A percentile compares a stretch with the other conserved stretches of the same genome.
Evolutionary conservation across 2,329 filamentous ascomycete species (phyloP).

Genomic region (Epichloe baconii): DNA sequence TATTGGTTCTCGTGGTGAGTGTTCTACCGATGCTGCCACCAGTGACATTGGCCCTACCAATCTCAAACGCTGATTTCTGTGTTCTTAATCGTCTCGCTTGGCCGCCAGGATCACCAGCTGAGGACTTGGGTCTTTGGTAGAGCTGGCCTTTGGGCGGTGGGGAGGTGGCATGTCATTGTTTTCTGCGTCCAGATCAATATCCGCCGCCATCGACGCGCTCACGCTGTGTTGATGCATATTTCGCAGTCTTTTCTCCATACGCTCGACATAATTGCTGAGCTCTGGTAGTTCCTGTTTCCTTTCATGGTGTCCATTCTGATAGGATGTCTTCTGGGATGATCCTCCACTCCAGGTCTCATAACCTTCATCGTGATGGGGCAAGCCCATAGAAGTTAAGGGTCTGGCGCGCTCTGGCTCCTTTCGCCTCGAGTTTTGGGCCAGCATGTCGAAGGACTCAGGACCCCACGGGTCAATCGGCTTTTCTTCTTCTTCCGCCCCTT

Average conservation of each 20-base stretch:
- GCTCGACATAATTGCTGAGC: slow-evolving; percentile 74
- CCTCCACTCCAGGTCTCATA: slow-evolving; percentile 45
- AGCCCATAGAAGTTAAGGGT: slow-evolving; percentile 64
- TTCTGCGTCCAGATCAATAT: slow-evolving; percentile 8
- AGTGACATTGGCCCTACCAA: slow-evolving; percentile 33
- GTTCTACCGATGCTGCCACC: slow-evolving; percentile 53
- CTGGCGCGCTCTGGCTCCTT: slow-evolving; percentile 15
- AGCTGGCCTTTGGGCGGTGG: slow-evolving; percentile 46
- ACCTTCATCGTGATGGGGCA: slow-evolving; percentile 47
- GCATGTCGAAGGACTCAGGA: slow-evolving; percentile 66
- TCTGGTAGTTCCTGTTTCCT: slow-evolving; percentile 51
- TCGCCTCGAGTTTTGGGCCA: slow-evolving; percentile 19
- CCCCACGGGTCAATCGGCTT: slow-evolving; percentile 68
- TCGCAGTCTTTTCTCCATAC: slow-evolving; percentile 76
- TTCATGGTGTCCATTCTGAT: slow-evolving; percentile 25
- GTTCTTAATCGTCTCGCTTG: slow-evolving; percentile 39
- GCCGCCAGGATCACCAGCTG: slow-evolving; percentile 30
- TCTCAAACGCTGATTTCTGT: slow-evolving; percentile 67
- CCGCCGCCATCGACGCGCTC: slow-evolving; percentile 14
- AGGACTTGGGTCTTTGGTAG: slow-evolving; percentile 45
- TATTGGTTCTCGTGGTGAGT: slow-evolving; percentile 77
- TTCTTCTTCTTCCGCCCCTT: slow-evolving; percentile 33
- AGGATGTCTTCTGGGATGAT: slow-evolving; percentile 35
- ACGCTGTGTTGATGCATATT: slow-evolving; percentile 53
- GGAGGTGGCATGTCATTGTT: slow-evolving; percentile 44